These are phyloP conservation scores for Podospora pseudopauciseta DNA, from an alignment of 495 filamentous ascomycete genomes.

Conservation along the genomic window DNA sequence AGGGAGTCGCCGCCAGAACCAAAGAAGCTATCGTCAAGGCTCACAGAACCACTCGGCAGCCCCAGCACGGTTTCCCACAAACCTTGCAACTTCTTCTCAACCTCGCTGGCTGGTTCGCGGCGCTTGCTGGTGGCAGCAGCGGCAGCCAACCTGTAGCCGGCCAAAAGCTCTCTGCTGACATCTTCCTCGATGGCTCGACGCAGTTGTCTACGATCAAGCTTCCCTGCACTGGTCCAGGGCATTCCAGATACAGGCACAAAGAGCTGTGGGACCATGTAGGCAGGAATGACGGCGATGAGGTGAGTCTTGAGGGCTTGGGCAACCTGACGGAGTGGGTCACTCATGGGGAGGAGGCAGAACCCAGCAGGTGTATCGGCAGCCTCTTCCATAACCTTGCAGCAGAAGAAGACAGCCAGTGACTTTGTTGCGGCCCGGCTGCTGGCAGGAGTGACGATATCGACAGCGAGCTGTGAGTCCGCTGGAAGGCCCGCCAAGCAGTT, in stretches of 20 bases:
- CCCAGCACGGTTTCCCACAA: conserved; percentile 48
- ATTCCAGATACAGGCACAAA: conserved; percentile 53
- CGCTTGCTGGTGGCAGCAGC: neutral
- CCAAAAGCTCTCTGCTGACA: conserved; percentile 7
- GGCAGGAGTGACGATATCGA: conserved; percentile 31
- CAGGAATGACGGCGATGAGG: conserved; percentile 32
- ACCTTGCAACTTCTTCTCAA: conserved; percentile 38
- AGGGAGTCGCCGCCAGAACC: conserved; percentile 50
- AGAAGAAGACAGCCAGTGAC: conserved; percentile 22
- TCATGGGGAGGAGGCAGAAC: conserved; percentile 20
- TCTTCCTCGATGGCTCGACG: conserved; percentile 15
- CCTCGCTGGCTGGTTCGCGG: conserved; percentile 19
- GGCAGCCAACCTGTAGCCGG: conserved; percentile 16
- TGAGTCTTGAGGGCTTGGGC: conserved; percentile 11
- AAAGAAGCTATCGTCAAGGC: conserved; percentile 44
- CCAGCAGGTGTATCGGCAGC: neutral
- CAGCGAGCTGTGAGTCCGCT: conserved; percentile 19
- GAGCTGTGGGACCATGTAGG: conserved; percentile 55
- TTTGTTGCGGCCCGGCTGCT: conserved; percentile 17
- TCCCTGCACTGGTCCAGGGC: conserved; percentile 50
- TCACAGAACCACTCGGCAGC: conserved; percentile 34
- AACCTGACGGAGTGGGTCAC: conserved; percentile 4
- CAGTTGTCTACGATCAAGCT: conserved; percentile 53
- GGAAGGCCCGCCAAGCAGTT: conserved; percentile 13
- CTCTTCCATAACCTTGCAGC: neutral